A percentile compares a stretch with the other conserved stretches of the same genome.
phyloP scores from a whole-genome alignment of 2,329 filamentous ascomycete genomes.

The Cladosporium sp. region DNA sequence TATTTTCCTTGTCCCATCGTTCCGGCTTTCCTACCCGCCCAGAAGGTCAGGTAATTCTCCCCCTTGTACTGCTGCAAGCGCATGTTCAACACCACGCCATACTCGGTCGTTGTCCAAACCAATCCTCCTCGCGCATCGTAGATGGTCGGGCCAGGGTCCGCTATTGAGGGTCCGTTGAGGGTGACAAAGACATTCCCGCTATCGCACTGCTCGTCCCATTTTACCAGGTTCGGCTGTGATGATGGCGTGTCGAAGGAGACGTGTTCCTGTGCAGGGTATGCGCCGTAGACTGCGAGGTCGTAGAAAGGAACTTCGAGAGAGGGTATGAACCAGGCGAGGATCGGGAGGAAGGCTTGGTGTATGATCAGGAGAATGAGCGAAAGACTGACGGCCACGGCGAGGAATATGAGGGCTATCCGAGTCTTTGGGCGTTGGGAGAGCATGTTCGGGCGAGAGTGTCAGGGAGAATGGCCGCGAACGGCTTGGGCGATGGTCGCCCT shows the following conservation, averaged over 20 bases:
- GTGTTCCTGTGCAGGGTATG: slow-evolving; percentile 26
- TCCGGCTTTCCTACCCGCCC: slow-evolving; percentile 34
- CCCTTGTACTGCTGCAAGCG: slow-evolving; percentile 33
- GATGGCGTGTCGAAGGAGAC: slow-evolving; percentile 26
- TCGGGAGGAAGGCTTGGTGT: slow-evolving; percentile 27
- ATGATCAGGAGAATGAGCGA: slow-evolving; percentile 18
- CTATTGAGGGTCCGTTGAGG: slow-evolving; percentile 28
- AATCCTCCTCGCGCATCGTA: slow-evolving; percentile 30
- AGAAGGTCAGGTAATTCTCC: slow-evolving; percentile 36
- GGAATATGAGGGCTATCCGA: slow-evolving; percentile 1
- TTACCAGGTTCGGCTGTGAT: slow-evolving; percentile 23
- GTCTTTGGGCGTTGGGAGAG: slow-evolving; percentile 8
- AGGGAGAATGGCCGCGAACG: slow-evolving; percentile 3
- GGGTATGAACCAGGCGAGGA: slow-evolving; percentile 28
- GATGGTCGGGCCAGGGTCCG: slow-evolving; percentile 32
- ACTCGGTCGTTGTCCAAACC: slow-evolving; percentile 32
- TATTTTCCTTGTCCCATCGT: slow-evolving; percentile 33
- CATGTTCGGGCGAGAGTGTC: not conserved
- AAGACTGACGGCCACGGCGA: not conserved
- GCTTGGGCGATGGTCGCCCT: slow-evolving; percentile 9
- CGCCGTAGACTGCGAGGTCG: slow-evolving; percentile 30
- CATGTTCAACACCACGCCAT: slow-evolving; percentile 28
- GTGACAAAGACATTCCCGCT: slow-evolving; percentile 27
- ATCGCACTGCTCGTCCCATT: slow-evolving; percentile 31
- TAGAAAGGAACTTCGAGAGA: slow-evolving; percentile 26